Evolutionary conservation across 176 grass and related monocot genomes (phyloP).

Genomic region (Aegilops longissima): DNA sequence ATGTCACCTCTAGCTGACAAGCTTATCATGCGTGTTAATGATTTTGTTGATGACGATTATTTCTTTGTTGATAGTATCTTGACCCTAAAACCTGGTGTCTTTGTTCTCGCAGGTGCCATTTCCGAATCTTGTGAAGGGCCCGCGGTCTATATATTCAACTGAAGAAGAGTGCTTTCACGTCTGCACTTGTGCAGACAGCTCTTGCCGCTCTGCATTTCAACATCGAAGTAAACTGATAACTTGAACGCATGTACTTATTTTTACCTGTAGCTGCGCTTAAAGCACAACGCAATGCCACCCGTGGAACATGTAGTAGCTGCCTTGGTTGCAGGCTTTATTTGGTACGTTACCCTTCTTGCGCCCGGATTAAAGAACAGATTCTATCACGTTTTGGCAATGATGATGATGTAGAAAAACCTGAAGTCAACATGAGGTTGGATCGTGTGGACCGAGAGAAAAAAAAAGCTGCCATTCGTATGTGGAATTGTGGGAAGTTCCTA

Average conservation of each 20-base stretch:
- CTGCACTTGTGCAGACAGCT: not conserved
- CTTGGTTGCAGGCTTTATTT: not conserved
- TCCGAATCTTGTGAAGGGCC: conserved; percentile 37
- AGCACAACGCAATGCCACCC: not conserved
- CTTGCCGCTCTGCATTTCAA: not conserved
- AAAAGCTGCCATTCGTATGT: not conserved
- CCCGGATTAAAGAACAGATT: not conserved
- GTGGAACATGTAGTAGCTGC: not conserved
- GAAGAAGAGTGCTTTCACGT: conserved; percentile 3
- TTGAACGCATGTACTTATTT: not conserved
- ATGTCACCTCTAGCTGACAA: not conserved
- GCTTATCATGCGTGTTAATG: not conserved
- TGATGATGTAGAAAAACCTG: not conserved
- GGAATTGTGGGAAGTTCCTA: conserved; percentile 2
- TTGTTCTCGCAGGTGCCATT: conserved; percentile 45
- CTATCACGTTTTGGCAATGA: not conserved
- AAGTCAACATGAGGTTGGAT: not conserved
- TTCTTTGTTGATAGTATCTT: too few relatives aligned
- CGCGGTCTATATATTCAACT: not conserved
- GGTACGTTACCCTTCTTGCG: not conserved
- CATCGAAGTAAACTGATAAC: conserved; percentile 2
- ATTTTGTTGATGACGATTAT: not conserved
- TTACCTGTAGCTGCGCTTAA: not conserved
- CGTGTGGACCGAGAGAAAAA: conserved; percentile 26
- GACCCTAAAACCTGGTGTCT: not conserved